Evolutionary conservation across 1,284 basidiomycete genomes (phyloP).

Genomic region (Leccinum pachyderme): DNA sequence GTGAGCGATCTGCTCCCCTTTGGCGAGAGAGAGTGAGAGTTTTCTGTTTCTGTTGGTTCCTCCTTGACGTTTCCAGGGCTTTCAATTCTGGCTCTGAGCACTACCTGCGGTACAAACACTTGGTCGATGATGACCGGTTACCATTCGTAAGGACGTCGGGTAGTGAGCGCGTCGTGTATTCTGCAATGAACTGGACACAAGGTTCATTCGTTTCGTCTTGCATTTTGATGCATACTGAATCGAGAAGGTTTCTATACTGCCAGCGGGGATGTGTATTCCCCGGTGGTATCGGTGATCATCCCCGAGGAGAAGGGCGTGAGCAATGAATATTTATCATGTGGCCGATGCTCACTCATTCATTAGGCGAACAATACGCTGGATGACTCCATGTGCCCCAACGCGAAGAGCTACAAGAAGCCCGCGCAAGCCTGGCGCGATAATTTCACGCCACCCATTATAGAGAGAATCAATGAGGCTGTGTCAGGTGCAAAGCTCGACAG

Average conservation of each 20-base stretch:
- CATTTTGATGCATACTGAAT: background rate
- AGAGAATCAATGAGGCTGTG: slow-evolving; percentile 58
- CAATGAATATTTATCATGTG: background rate
- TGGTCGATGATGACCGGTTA: slow-evolving; percentile 44
- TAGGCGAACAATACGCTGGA: slow-evolving; percentile 74
- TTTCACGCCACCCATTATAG: slow-evolving; percentile 57
- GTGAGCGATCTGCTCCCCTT: slow-evolving; percentile 61
- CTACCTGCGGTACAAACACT: slow-evolving; percentile 50
- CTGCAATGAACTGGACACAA: slow-evolving; percentile 69
- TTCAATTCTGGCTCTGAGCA: slow-evolving; percentile 46
- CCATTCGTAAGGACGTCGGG: slow-evolving; percentile 71
- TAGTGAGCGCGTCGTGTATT: slow-evolving; percentile 60
- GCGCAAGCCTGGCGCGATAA: slow-evolving; percentile 51
- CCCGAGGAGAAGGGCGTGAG: slow-evolving; percentile 54
- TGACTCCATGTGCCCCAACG: slow-evolving; percentile 64
- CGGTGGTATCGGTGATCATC: slow-evolving; percentile 52
- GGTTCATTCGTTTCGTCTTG: slow-evolving; percentile 38
- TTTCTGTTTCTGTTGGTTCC: too few relatives aligned
- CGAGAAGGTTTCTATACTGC: slow-evolving; percentile 52
- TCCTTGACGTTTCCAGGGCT: slow-evolving; percentile 38
- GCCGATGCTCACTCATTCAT: slow-evolving; percentile 3
- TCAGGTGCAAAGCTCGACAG: slow-evolving; percentile 61
- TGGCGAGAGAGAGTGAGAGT: slow-evolving; percentile 67
- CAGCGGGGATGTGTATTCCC: slow-evolving; percentile 39
- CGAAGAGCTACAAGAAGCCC: slow-evolving; percentile 45